A percentile compares a stretch with the other conserved stretches of the same genome.
phyloP scores from a whole-genome alignment of 768 basidiomycete genomes.

The Russula earlei region DNA sequence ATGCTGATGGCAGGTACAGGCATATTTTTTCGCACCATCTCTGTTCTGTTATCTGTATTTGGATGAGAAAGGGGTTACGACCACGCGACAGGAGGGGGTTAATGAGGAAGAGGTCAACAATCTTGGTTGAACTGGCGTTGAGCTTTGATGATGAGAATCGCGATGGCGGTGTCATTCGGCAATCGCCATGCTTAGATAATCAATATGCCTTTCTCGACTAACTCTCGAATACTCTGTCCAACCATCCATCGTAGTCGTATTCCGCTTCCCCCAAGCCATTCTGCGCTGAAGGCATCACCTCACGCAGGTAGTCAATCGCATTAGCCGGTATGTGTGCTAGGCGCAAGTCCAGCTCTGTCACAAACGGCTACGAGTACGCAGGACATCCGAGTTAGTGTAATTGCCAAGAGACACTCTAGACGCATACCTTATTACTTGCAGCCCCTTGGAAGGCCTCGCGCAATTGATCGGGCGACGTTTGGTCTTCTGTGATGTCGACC shows the following conservation, averaged over 20 bases:
- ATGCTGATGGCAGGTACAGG: background rate
- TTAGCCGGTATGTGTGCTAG: constrained; percentile 68
- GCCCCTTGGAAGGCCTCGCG: constrained; percentile 90
- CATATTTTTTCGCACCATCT: constrained; percentile 15
- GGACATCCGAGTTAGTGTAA: background rate
- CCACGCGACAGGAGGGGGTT: background rate
- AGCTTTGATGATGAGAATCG: too few relatives aligned
- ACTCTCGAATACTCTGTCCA: constrained; percentile 67
- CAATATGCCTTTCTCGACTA: background rate
- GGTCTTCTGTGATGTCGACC: constrained; percentile 96
- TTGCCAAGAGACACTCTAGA: background rate
- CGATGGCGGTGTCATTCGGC: constrained; percentile 13
- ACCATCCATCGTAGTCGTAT: constrained; percentile 77
- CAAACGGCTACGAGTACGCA: constrained; percentile 53
- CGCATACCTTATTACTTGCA: constrained; percentile 73
- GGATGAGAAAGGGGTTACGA: background rate
- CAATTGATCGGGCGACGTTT: constrained; percentile 86
- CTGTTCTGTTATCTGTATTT: background rate
- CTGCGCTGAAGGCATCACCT: constrained; percentile 59
- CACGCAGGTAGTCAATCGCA: constrained; percentile 72
- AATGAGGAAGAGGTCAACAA: background rate
- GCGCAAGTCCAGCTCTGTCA: constrained; percentile 88
- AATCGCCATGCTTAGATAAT: constrained; percentile 15
- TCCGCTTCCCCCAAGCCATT: constrained; percentile 53
- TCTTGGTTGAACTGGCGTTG: background rate